Percentiles rank a stretch among this genome's conserved stretches.
Evolutionary conservation across 495 filamentous ascomycete genomes (phyloP).

Genomic region (Penicillium argentinense): DNA sequence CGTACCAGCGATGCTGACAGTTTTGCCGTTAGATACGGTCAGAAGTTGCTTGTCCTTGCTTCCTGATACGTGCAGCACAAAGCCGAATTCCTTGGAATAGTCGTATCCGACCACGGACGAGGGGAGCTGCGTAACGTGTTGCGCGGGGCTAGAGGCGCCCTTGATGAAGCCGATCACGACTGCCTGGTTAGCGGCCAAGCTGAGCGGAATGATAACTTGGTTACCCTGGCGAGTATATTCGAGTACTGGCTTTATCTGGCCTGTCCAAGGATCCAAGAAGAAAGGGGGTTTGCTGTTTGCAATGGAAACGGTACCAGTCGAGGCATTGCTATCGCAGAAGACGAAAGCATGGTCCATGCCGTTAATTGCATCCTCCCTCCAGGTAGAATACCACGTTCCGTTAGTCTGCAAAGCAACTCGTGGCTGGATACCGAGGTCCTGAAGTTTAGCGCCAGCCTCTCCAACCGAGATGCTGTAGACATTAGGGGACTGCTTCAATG

Average conservation of each 20-base stretch:
- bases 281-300: conserved; percentile 29
- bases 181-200: conserved; percentile 36
- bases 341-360: conserved; percentile 37
- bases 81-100: background rate
- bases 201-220: conserved; percentile 25
- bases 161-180: conserved; percentile 36
- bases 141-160: background rate
- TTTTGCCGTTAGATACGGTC: conserved; percentile 28
- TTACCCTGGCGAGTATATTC: conserved; percentile 17
- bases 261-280: conserved; percentile 43
- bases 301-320: conserved; percentile 27
- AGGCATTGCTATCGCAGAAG: conserved; percentile 32
- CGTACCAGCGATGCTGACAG: conserved; percentile 16
- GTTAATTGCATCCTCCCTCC: conserved; percentile 23
- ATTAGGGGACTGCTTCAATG: conserved; percentile 17
- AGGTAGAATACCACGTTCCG: conserved; percentile 35
- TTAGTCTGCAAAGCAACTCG: conserved; percentile 24
- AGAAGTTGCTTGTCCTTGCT: conserved; percentile 5
- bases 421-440: conserved; percentile 18
- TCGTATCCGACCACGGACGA: conserved; percentile 23
- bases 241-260: conserved; percentile 31
- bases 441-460: conserved; percentile 25
- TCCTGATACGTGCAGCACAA: conserved; percentile 9
- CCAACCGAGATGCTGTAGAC: conserved; percentile 12
- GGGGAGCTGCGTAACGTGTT: conserved; percentile 7